Evolutionary conservation across 2,329 filamentous ascomycete genomes (phyloP).

Genomic region (Monilinia aucupariae): DNA sequence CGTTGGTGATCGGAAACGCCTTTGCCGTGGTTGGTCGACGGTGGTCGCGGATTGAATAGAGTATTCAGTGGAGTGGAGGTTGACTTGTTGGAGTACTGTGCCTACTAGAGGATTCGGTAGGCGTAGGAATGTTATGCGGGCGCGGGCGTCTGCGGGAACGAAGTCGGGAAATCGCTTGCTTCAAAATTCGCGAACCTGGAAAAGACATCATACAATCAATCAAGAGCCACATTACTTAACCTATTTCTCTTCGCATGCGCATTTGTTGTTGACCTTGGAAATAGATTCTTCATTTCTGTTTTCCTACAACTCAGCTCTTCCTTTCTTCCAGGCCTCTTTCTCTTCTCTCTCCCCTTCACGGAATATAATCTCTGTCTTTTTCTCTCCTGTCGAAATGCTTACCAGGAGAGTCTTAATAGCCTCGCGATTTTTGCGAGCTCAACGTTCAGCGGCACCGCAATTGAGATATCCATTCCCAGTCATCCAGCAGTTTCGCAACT

Average conservation of each 20-base stretch:
- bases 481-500: slow-evolving; percentile 52
- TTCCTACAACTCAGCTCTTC: slow-evolving; percentile 2
- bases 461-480: slow-evolving; percentile 41
- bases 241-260: slow-evolving; percentile 14
- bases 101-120: too few relatives aligned
- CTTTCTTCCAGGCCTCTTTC: slow-evolving; percentile 6
- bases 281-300: neutral
- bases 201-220: slow-evolving; percentile 13
- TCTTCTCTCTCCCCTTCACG: slow-evolving; percentile 20
- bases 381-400: slow-evolving; percentile 29
- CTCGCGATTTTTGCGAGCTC: slow-evolving; percentile 33
- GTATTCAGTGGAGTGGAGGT: slow-evolving; percentile 17
- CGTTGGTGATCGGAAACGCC: neutral
- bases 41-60: slow-evolving; percentile 4
- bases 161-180: slow-evolving; percentile 1
- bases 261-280: neutral
- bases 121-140: slow-evolving; percentile 8
- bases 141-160: slow-evolving; percentile 7
- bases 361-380: slow-evolving; percentile 18
- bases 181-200: slow-evolving; percentile 17
- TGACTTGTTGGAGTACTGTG: slow-evolving; percentile 1
- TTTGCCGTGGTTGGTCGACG: slow-evolving; percentile 1
- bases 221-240: neutral
- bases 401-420: slow-evolving; percentile 34
- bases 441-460: slow-evolving; percentile 26